These are phyloP conservation scores for Penicillium pulvis DNA, from an alignment of 495 filamentous ascomycete species.

Conservation along the genomic window DNA sequence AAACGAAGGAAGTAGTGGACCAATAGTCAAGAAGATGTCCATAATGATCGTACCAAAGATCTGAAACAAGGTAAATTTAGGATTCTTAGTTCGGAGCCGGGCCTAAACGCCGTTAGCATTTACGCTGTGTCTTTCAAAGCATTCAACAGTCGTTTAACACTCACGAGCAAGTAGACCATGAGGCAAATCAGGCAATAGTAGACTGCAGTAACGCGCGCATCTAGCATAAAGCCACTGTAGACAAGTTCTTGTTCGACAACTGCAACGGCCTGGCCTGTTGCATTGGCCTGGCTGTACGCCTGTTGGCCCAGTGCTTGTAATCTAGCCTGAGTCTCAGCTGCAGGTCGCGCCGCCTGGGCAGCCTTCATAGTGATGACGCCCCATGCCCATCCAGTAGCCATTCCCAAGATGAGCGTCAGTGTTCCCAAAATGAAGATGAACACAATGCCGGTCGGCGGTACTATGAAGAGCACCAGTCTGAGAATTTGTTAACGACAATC, in stretches of 20 bases:
- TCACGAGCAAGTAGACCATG: conserved; percentile 42
- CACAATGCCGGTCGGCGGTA: conserved; percentile 41
- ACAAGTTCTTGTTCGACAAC: conserved; percentile 28
- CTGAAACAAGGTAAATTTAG: conserved; percentile 35
- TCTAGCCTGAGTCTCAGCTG: conserved; percentile 36
- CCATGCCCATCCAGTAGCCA: conserved; percentile 45
- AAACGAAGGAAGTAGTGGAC: conserved; percentile 40
- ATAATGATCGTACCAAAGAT: conserved; percentile 44
- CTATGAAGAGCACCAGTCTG: conserved; percentile 39
- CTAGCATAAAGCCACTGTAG: conserved; percentile 44
- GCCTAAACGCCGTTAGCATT: conserved; percentile 21
- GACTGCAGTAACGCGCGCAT: conserved; percentile 40
- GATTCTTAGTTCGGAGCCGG: conserved; percentile 41
- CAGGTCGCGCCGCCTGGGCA: conserved; percentile 38
- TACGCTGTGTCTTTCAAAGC: neutral
- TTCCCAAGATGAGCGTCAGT: conserved; percentile 38
- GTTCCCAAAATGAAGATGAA: conserved; percentile 40
- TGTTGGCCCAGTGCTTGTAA: conserved; percentile 34
- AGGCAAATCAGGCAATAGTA: conserved; percentile 38
- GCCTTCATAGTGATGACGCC: conserved; percentile 46
- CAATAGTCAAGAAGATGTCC: conserved; percentile 38
- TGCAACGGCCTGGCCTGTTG: conserved; percentile 30
- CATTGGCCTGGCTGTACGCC: conserved; percentile 34
- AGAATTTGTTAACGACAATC: neutral
- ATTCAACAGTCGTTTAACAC: neutral